Base-by-base conservation (phyloP, 2,329 filamentous ascomycete species). In the Claviceps sp. region DNA sequence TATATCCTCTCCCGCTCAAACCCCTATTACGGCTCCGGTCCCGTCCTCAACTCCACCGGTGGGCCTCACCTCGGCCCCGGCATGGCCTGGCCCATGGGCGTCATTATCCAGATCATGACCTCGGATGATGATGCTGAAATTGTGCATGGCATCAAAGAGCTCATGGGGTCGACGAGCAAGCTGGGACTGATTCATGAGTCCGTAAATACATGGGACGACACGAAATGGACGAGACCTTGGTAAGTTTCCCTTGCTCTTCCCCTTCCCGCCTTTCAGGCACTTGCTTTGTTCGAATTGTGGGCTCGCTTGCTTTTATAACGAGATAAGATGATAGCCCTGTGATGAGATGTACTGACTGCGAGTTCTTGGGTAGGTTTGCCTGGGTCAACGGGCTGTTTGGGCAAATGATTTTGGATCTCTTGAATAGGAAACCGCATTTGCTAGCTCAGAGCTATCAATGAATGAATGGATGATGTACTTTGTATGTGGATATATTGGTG, bases 341-440 rank as follows among this genome's bases (percentile, higher is more conserved):
- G 16, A 5, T 34, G 51, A 30, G 14, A 34, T 30, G 13, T 47
- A 34, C 45, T 47, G 13, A 47, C 45, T 20, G 9, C 3, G 13
- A 7, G 11, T 24, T 46, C 30, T 22, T 8, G 3, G n/a, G 2
- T 14, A 89, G 86, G 85, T 94, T 93, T 63, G 84, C 87, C 0
- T 93, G 88, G 88, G 86, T 87, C 14, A 93, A 93, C 63, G 88
- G 85, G 0, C 79, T 94, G n/a, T 93, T 90, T 67, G 85, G 86
- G 13, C 85, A 91, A 70, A 87, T 86, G 54, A 78, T 93, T 52
- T 67, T 93, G 34, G 85, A 91, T 68, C 66, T 95, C 49, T 81
- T 82, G 46, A 75, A 79, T 57, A 73, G 87, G 64, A 87, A 87
- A 64, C 88, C 87, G 11, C 72, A 82, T 60, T 63, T 95, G 53